A percentile compares a stretch with the other conserved stretches of the same genome.
phyloP scores from a whole-genome alignment of 495 filamentous ascomycete genomes.

The Lophiostoma macrostomum region DNA sequence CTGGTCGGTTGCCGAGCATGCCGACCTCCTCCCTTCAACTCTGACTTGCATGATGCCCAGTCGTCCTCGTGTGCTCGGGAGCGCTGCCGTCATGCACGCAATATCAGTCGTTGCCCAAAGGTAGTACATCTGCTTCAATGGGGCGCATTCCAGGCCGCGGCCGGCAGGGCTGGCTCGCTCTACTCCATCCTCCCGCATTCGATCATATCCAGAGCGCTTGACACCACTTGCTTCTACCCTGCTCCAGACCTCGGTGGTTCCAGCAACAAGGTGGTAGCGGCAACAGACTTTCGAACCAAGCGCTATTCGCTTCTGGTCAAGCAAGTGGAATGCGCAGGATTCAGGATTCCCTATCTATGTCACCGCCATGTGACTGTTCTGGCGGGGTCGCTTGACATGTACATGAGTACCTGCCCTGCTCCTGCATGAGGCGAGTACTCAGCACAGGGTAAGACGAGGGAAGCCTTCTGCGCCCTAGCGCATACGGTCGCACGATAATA shows the following conservation, averaged over 20 bases:
- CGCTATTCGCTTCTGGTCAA: too few species aligned
- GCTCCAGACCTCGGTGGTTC: too few species aligned
- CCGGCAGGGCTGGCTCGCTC: too few species aligned
- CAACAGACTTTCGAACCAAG: conserved; percentile 16
- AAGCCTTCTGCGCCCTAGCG: too few species aligned
- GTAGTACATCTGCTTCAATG: too few species aligned
- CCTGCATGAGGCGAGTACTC: not conserved
- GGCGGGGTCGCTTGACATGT: conserved; percentile 1
- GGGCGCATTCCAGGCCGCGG: too few species aligned
- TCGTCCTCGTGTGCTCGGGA: not conserved
- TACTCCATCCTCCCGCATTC: too few species aligned
- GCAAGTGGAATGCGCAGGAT: not conserved
- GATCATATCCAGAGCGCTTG: too few species aligned
- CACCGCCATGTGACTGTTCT: conserved; percentile 19
- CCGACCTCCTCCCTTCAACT: conserved; percentile 1
- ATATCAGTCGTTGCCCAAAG: too few species aligned
- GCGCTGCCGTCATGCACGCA: conserved; percentile 4
- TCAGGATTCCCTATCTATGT: not conserved
- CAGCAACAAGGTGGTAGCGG: too few species aligned
- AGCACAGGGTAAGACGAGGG: conserved; percentile 14
- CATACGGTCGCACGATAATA: too few species aligned
- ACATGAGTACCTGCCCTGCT: not conserved
- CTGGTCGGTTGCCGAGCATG: conserved; percentile 8
- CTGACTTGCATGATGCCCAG: conserved; percentile 32
- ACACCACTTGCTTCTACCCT: too few species aligned